Base-by-base conservation (phyloP, 148 eudicot species). In the Rhododendron williamsianum region DNA sequence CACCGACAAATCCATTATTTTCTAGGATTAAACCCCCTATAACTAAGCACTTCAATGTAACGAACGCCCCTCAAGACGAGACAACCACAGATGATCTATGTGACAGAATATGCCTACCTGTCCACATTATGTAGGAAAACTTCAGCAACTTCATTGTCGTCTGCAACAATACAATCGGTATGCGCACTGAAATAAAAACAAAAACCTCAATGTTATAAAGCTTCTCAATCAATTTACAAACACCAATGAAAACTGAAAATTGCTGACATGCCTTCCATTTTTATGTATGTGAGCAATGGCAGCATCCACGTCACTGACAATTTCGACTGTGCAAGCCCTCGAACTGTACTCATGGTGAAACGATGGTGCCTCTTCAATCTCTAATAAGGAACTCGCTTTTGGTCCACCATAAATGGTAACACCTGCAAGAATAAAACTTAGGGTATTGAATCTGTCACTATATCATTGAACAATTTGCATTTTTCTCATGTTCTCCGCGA, bases 341-440 rank as follows among this genome's bases (percentile, higher is more conserved):
- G 96, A 87, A 87, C 86, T 93, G 84, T 96, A 96, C 89, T 96
- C 99, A 81, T 91, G 94, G 82, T 95, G 98, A 76, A 95, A 91
- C 43, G 98, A 91, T 16, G 88, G 79, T 49, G 92, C 91, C 83
- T 87, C 89, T 36, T 90, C 71, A 77, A 95, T 87, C 81, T 80
- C 84, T 27, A 95, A 82, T 81, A 91, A 43, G 43, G 94, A 88
- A 85, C 92, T 87, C 38, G 93, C 90, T 89, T 90, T 87, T n/a
- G 99, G 97, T 58, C 99, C 99, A 46, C 97, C 98, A 90, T 83
- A 94, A 45, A 96, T 77, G 74, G 90, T 86, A 78, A 95, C 99
- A 74, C 99, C 99, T 96, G 88, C 80, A 83, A 78, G 81, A 85
- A n/a, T 84, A n/a, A 38, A 15, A 74, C 35, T 25, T 16, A 76